These are phyloP conservation scores for Umbelopsis vinacea DNA, from an alignment of 192 early-diverging fungal genomes.

Conservation along the genomic window DNA sequence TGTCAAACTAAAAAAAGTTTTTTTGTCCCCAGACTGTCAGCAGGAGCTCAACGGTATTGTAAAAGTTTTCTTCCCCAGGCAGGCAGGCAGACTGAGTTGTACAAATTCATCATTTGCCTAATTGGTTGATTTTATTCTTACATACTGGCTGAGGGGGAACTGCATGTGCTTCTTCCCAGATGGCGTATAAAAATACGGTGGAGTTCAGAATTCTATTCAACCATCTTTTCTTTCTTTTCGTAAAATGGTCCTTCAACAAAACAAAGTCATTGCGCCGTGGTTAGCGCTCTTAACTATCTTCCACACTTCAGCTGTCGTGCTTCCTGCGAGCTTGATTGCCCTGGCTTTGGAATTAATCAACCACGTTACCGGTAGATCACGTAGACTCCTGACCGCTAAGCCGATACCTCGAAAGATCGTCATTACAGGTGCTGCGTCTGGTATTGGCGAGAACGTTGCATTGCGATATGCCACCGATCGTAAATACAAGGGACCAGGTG, in stretches of 20 bases:
- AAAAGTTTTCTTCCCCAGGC: background rate
- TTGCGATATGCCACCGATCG: constrained; percentile 19
- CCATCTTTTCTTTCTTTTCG: background rate
- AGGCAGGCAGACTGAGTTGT: background rate
- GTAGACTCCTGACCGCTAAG: constrained; percentile 1
- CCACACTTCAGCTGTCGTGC: constrained; percentile 13
- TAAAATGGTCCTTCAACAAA: constrained; percentile 22
- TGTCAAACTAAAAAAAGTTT: no score
- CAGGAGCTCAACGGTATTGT: background rate
- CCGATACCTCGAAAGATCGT: constrained; percentile 30
- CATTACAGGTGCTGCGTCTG: constrained; percentile 38
- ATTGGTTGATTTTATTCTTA: constrained; percentile 17
- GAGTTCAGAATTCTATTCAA: background rate
- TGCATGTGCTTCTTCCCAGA: background rate
- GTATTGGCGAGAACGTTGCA: constrained; percentile 37
- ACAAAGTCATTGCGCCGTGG: constrained; percentile 20
- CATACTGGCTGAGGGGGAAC: constrained; percentile 4
- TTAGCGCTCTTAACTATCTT: constrained; percentile 20
- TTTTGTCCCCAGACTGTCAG: constrained; percentile 4
- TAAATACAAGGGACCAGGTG: constrained; percentile 5
- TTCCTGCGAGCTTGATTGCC: constrained; percentile 17
- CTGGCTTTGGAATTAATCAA: constrained; percentile 13
- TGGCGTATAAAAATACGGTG: background rate
- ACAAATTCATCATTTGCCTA: constrained; percentile 15
- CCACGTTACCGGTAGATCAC: constrained; percentile 7